Evolutionary conservation across 1,284 basidiomycete genomes (phyloP).

Genomic region (Sporisorium iseilematis-ciliati): DNA sequence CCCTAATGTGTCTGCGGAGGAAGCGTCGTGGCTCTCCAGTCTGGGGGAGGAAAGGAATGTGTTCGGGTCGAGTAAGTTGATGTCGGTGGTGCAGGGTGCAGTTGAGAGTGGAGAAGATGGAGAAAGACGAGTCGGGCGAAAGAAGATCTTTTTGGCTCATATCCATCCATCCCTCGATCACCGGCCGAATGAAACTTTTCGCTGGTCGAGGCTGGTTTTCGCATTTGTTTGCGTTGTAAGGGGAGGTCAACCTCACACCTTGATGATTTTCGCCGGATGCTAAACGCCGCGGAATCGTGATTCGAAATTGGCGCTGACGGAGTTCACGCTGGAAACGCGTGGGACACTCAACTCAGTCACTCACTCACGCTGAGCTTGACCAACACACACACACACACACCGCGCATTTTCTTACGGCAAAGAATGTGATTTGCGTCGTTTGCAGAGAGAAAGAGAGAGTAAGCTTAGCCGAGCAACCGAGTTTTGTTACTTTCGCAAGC

Average conservation of each 20-base stretch:
- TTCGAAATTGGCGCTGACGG: no score
- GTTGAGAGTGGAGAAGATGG: conserved; percentile 33
- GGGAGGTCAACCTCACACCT: neutral
- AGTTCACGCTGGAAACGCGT: no score
- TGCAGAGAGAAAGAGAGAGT: no score
- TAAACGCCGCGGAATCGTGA: no score
- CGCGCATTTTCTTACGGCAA: neutral
- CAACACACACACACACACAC: conserved; percentile 6
- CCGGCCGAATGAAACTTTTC: conserved; percentile 41
- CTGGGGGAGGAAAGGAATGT: neutral
- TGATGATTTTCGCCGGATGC: neutral
- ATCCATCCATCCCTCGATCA: conserved; percentile 24
- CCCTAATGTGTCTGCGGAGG: neutral
- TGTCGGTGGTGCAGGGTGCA: conserved; percentile 36
- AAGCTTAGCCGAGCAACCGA: conserved; percentile 14
- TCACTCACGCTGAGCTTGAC: neutral
- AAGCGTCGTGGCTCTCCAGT: neutral
- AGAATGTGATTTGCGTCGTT: neutral
- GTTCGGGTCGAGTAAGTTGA: conserved; percentile 5
- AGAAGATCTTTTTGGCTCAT: conserved; percentile 24
- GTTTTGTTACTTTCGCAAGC: neutral
- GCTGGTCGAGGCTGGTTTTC: neutral
- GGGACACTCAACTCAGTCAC: no score
- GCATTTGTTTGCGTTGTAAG: neutral
- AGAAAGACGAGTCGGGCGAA: conserved; percentile 44